Evolutionary conservation across 179 eudicot species (phyloP), one percentile per base, ranked within the genome.

Genomic region (Beta lomatogona): DNA sequence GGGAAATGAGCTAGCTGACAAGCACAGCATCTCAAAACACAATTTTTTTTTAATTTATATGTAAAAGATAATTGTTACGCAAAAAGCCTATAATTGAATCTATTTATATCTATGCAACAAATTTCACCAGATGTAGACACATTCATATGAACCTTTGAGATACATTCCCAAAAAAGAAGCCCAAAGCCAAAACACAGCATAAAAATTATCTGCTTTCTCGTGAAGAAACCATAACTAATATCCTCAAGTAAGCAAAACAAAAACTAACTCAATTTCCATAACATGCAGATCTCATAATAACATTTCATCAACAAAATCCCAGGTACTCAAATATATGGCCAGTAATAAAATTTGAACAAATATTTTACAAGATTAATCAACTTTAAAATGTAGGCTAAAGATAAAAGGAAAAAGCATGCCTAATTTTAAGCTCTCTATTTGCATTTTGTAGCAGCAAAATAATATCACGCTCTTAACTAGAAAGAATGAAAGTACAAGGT

Each of bases 401-500:
- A 28, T 22, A 25, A 55, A 25, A 55, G 58, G 41, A 72, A 15
- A 74, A 0, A 72, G 16, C 44, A 53, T 54, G 21, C 3, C 75
- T 36, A 19, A 19, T 50, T 4, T 5, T 19, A 71, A 71, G 75
- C 73, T 41, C 73, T 67, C 71, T 41, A 8, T 36, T 67, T 11
- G 48, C 14, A 69, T 7, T 14, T 15, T 41, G 73, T 69, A 16
- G 22, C 13, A 69, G 10, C 52, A 69, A 9, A 68, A 16, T 44
- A 45, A 8, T 9, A 48, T 12, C 57, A 45, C 19, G 8, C 57
- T 45, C 58, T 9, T 1, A 71, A 9, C 9, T 48, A 10, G 36
- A 71, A 46, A 71, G 75, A 74, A 74, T 15, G 60, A 19, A 79
- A 5, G 52, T 61, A 44, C 58, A 73, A 46, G 59, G 19, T 55